Base-by-base conservation (phyloP, 768 basidiomycete genomes). In the Leccinum imitatum region DNA sequence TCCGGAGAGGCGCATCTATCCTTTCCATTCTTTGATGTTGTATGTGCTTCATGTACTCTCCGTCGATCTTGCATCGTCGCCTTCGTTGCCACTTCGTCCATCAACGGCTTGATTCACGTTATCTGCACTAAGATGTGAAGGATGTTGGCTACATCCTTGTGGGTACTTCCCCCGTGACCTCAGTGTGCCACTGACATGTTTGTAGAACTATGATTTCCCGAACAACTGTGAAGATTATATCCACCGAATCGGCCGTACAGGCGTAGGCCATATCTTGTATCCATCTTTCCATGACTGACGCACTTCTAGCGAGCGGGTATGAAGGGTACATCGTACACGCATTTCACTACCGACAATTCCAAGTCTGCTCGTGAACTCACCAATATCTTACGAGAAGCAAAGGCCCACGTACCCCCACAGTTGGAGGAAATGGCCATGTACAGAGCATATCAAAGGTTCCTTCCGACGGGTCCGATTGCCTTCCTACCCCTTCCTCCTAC, bases 141-240 rank as follows among this genome's bases (percentile, higher is more conserved):
- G 95, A 98, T 79, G 95, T 98, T 67, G 90, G 91, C 67, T 98
- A 95, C 77, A 94, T 98, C 64, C 93, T 98, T 67, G 93, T 94
- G 67, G 73, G 92, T 84, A 14, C 54, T 56, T 63, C 52, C 39
- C 17, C 54, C 53, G 7, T 63, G 41, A 9, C 41, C 47, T 54
- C 13, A 1, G 54, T 63, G 44, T 52, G 33, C 44, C 44, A 3
- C 55, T 67, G 53, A 66, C 59, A 15, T 53, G 15, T 35, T 37
- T 54, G 3, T 65, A 95, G 93, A 95, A 95, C 77, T 95, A 92
- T 73, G 95, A 98, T 74, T 97, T 98, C 81, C 95, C 95, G 1
- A 97, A 97, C 78, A 95, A 96, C 72, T 93, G 91, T 70, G 95
- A 96, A 79, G 95, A 97, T 76, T 98, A 98, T 76, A 94, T 98